Evolutionary conservation across 345 rosid species (phyloP), one percentile per base, ranked within the genome.

Genomic region (Rhodomyrtus tomentosa): DNA sequence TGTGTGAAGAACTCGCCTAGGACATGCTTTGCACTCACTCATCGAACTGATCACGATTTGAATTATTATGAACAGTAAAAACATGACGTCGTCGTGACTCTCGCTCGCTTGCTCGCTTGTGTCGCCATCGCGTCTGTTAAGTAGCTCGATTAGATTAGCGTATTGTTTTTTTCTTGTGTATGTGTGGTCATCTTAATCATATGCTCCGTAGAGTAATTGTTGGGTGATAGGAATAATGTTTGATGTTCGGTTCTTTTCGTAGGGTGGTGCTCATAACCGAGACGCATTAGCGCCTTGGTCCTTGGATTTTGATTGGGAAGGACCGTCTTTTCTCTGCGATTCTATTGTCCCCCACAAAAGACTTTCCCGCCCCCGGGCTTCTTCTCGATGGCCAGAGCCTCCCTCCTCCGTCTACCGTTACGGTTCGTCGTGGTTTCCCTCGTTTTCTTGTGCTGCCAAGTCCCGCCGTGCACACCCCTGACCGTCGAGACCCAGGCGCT

Each of bases 401-500:
- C 81, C 58, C 53, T 9, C 59, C 84, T 81, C 80, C 45, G 85
- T 82, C 50, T 36, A 83, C 72, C 38, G 89, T 68, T 68, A 22
- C 76, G 2, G 42, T 68, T 68, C 76, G 7, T 80, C 56, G 24
- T 49, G 53, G 53, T n/a, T 50, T 81, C 55, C 55, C 54, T 82
- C 51, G 45, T 88, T 16, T 87, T 84, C 84, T 42, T 86, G 16
- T 74, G 84, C 58, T 86, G 55, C 56, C 15, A 50, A 88, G 87
- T 91, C 89, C 91, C 87, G 87, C 91, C 92, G 55, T 86, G 79
- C 82, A 85, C 85, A 1, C 84, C 95, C 29, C 80, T 87, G 84
- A 85, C 82, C 36, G 54, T 54, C 29, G 98, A 95, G 86, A 92
- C 87, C 42, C 83, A 83, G 85, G 95, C 95, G 54, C 93, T 96